Conservation (phyloP, 148 eudicot species). For the Silene latifolia region DNA sequence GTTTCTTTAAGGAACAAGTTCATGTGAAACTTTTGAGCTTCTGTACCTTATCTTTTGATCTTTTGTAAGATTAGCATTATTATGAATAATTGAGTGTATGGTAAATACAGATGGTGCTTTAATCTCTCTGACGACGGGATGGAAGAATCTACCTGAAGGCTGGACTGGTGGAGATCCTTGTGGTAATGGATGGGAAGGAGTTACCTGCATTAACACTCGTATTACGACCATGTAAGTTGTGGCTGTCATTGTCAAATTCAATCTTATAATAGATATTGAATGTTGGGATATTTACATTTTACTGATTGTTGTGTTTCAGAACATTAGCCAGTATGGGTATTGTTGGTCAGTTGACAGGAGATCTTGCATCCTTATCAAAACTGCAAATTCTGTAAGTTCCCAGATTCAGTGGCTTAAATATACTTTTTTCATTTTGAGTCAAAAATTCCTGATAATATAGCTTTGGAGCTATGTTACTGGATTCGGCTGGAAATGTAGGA, state of each 20-base stretch:
- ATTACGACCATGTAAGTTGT: conserved; percentile 57
- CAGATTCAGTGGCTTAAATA: not conserved
- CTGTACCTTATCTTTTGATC: no score
- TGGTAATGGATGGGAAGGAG: conserved; percentile 67
- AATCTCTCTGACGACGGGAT: conserved; percentile 40
- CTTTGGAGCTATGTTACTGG: no score
- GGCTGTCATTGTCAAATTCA: not conserved
- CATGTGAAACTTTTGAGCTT: not conserved
- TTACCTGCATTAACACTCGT: conserved; percentile 50
- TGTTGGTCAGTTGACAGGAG: conserved; percentile 51
- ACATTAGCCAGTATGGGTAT: conserved; percentile 52
- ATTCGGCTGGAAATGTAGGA: no score
- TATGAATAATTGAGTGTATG: conserved; percentile 11
- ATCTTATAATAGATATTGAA: not conserved
- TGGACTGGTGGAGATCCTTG: conserved; percentile 83
- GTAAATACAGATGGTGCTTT: conserved; percentile 51
- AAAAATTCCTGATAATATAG: no score
- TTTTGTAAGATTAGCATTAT: no score
- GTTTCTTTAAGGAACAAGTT: no score
- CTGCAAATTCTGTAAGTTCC: conserved; percentile 61
- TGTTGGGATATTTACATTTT: not conserved
- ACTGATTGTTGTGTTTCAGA: conserved; percentile 39
- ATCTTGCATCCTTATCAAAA: conserved; percentile 49
- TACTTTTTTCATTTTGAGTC: no score
- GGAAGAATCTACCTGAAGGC: conserved; percentile 63